phyloP scores from a whole-genome alignment of 345 rosid species.

The Camelina neglecta region DNA sequence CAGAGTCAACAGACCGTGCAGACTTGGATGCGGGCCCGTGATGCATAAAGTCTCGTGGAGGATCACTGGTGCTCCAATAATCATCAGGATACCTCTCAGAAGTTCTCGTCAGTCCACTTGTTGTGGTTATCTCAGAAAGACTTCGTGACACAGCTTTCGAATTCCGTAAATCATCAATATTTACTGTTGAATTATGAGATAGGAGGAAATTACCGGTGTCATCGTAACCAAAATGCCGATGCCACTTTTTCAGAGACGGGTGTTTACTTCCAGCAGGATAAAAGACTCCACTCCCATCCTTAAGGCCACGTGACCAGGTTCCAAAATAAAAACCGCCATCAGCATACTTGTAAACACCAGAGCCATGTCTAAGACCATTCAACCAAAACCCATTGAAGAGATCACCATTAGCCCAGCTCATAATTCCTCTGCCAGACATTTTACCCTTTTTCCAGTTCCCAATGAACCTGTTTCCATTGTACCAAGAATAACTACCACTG shows the following conservation, averaged over 20 bases:
- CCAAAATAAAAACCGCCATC: slow-evolving; percentile 92
- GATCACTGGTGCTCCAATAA: slow-evolving; percentile 45
- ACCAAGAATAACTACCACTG: slow-evolving; percentile 80
- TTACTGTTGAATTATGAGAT: slow-evolving; percentile 51
- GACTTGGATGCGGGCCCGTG: slow-evolving; percentile 50
- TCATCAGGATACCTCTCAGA: slow-evolving; percentile 63
- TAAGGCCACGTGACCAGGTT: slow-evolving; percentile 72
- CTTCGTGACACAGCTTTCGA: slow-evolving; percentile 59
- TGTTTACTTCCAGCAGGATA: slow-evolving; percentile 81
- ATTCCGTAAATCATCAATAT: slow-evolving; percentile 49
- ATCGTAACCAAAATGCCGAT: slow-evolving; percentile 52
- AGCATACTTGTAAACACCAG: slow-evolving; percentile 76
- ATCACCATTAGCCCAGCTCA: slow-evolving; percentile 93
- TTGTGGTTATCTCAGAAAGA: slow-evolving; percentile 66
- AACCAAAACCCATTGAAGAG: slow-evolving; percentile 79
- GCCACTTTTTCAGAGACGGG: slow-evolving; percentile 64
- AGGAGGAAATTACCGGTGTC: slow-evolving; percentile 43
- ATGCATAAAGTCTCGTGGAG: slow-evolving; percentile 47
- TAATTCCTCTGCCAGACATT: slow-evolving; percentile 88
- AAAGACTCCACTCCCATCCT: slow-evolving; percentile 89
- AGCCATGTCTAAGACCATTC: slow-evolving; percentile 80
- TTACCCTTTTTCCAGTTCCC: slow-evolving; percentile 87
- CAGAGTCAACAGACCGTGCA: slow-evolving; percentile 42
- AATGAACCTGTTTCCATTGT: slow-evolving; percentile 68
- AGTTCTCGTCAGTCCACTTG: slow-evolving; percentile 46